Conservation (phyloP, 441 rosid genomes). For the Omphalea diandra region DNA sequence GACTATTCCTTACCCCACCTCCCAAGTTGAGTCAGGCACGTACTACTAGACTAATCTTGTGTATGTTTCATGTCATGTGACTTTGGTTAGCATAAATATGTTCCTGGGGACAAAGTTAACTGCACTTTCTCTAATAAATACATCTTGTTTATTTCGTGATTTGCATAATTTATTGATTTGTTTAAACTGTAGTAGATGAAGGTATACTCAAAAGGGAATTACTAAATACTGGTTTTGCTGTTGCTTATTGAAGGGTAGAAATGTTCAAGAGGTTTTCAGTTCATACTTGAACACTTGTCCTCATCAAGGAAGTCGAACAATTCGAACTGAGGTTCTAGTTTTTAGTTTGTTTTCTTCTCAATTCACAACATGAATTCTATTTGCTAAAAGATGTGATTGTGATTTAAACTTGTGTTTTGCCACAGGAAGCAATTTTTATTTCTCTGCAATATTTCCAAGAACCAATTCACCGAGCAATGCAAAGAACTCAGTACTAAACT, state of each 20-base stretch:
- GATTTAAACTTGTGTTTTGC: not conserved
- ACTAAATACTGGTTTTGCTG: constrained; percentile 7
- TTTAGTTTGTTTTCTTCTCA: constrained; percentile 13
- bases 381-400: not conserved
- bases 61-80: not conserved
- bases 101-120: not conserved
- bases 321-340: constrained; percentile 89
- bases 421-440: constrained; percentile 86
- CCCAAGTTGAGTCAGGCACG: too few species aligned
- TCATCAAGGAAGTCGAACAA: constrained; percentile 95
- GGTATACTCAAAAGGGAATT: not conserved
- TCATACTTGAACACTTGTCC: constrained; percentile 89
- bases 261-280: constrained; percentile 57
- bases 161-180: not conserved
- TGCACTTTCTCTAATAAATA: not conserved
- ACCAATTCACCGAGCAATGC: constrained; percentile 64
- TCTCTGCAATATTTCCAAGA: constrained; percentile 97
- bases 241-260: constrained; percentile 53
- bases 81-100: not conserved
- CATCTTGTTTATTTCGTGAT: not conserved
- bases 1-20: not conserved
- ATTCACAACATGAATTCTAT: not conserved
- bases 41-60: too few species aligned
- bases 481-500: constrained; percentile 27
- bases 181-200: not conserved